Base-by-base conservation (phyloP, 495 filamentous ascomycete genomes). In the Penicillium herquei region DNA sequence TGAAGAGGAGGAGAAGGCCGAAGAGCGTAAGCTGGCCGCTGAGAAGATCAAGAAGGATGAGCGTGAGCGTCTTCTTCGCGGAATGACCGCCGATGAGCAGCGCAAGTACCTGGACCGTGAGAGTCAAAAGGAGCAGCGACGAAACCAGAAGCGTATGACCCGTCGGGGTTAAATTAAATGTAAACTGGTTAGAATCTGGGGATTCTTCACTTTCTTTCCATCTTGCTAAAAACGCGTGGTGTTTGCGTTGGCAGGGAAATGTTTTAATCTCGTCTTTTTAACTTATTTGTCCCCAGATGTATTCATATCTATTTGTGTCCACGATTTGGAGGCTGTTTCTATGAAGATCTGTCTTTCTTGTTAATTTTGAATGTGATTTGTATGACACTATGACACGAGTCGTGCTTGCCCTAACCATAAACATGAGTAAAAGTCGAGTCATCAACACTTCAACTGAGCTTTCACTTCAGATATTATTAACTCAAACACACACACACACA, bases 21-120 rank as follows among this genome's bases (percentile, higher is more conserved):
- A 96, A 76, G 95, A 98, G 81, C 78, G 91, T 37, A 81, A 82
- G 58, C 53, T 83, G 7, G 84, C 90, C 63, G 81, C 83, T 14
- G 94, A 97, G 70, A 90, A 89, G 80, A 74, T 82, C 62, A 95
- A 91, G 81, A 97, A 95, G 79, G 84, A 91, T 63, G 91, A 96
- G 81, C 80, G 94, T n/a, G 94, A 98, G 65, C 79, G 82, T 47
- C 79, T 86, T 73, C 75, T 98, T 49, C 89, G 87, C 64, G 81
- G 83, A 8, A 84, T 98, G 78, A 91, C 84, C 58, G 92, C 93
- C 16, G 92, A 96, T 62, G 91, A 94, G 64, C 94, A 98, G 82
- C 88, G 90, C 76, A 96, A 93, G 78, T 97, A 87, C 68, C 77
- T 98, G 50, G 95, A 98, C 55, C 89, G 86, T 69, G 94, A 98